Base-by-base conservation (phyloP, 331 rosid species). In the Cydonia oblonga region DNA sequence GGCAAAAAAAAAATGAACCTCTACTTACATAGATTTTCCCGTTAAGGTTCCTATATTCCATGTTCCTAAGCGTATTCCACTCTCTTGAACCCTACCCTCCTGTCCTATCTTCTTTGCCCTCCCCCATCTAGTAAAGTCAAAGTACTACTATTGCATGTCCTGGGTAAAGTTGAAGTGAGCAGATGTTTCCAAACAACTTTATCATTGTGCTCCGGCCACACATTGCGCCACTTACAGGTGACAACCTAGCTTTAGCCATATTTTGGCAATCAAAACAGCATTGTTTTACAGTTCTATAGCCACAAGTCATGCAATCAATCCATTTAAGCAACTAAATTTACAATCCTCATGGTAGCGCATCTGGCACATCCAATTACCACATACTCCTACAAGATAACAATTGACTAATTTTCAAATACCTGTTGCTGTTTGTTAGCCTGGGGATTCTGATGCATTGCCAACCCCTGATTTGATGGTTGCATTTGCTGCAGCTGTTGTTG, bases 401-500 rank as follows among this genome's bases (percentile, higher is more conserved):
- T 11, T 35, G 64, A 25, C 49, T 38, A n/a, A 67, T 25, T 19
- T 63, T n/a, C 18, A 74, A 58, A 61, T 51, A 83, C 81, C 70
- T 79, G 76, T 57, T 81, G 96, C 66, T 84, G 87, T 74, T 84
- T 93, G 58, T 70, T 74, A 82, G 89, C 71, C 82, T 77, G 92
- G 65, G 85, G 60, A 83, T 56, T 83, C 75, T 84, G 96, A 83
- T 84, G 97, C 82, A 80, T 57, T 26, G 87, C 10, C 44, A 73
- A 61, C 77, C 83, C 84, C 71, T 91, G 96, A 80, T 86, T 86
- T 46, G 96, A 61, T 32, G 98, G 98, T 32, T 95, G 98, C 85
- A 89, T 88, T 83, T 75, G 81, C 81, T 91, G 97, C 78, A 93
- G 18, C 73, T 93, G 96, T 78, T 91, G 97, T 69, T 95, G 98